Evolutionary conservation across 2,329 filamentous ascomycete species (phyloP).

Genomic region (Fusarium buxicola): DNA sequence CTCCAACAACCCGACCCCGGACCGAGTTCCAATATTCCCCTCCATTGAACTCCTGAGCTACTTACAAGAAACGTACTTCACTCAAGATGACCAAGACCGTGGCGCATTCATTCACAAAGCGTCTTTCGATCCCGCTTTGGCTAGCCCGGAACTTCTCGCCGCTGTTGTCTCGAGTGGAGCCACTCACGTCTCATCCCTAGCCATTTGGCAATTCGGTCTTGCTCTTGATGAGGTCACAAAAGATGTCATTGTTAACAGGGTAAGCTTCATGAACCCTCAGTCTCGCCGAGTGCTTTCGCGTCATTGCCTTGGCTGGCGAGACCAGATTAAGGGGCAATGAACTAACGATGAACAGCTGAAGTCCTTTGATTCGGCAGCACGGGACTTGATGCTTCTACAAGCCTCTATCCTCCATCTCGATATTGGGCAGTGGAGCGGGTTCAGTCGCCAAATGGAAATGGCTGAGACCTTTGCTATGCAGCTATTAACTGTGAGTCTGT

Average conservation of each 20-base stretch:
- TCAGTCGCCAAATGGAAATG: conserved; percentile 35
- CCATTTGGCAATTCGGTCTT: conserved; percentile 43
- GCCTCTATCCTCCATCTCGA: conserved; percentile 42
- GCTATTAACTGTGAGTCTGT: conserved; percentile 33
- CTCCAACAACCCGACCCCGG: conserved; percentile 33
- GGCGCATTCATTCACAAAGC: conserved; percentile 38
- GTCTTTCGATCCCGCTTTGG: conserved; percentile 30
- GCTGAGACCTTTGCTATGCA: conserved; percentile 35
- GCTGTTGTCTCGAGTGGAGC: conserved; percentile 41
- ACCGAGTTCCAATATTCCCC: conserved; percentile 41
- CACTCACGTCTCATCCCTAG: conserved; percentile 29
- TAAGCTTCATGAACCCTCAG: conserved; percentile 17
- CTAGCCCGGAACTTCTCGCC: conserved; percentile 35
- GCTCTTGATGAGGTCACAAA: conserved; percentile 36
- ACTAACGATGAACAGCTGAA: conserved; percentile 29
- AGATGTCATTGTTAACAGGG: conserved; percentile 26
- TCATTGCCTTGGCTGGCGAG: not conserved
- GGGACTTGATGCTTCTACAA: conserved; percentile 39
- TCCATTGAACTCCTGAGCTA: conserved; percentile 38
- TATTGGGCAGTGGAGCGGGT: conserved; percentile 42
- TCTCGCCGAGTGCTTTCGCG: not conserved
- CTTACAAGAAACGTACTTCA: conserved; percentile 37
- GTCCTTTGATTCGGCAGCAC: conserved; percentile 14
- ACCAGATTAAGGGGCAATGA: not conserved
- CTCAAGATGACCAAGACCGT: conserved; percentile 30